Conservation (phyloP, 2,329 filamentous ascomycete genomes). For the Neospermospora avenae region DNA sequence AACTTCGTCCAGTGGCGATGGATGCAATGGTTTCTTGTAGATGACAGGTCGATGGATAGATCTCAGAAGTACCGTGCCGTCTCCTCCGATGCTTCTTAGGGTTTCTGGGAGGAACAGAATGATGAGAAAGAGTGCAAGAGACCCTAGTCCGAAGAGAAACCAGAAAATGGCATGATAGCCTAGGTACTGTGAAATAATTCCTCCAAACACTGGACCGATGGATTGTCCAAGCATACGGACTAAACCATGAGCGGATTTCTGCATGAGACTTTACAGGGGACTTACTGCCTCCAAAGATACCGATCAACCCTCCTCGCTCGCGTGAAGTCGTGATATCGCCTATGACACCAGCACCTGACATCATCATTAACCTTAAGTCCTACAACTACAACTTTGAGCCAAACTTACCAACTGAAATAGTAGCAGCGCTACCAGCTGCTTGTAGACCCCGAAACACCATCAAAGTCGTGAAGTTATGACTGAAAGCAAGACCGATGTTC, state of each 20-base stretch:
- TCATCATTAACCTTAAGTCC: neutral
- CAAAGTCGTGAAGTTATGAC: constrained; percentile 41
- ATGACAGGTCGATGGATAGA: constrained; percentile 42
- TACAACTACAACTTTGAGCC: no score
- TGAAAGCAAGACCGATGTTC: constrained; percentile 45
- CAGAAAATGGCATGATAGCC: constrained; percentile 41
- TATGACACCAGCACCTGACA: constrained; percentile 39
- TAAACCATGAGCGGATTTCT: constrained; percentile 18
- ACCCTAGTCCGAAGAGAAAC: constrained; percentile 40
- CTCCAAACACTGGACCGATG: constrained; percentile 44
- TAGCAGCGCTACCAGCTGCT: constrained; percentile 46
- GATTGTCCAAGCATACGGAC: constrained; percentile 43
- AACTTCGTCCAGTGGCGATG: neutral
- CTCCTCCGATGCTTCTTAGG: constrained; percentile 38
- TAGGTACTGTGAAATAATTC: constrained; percentile 35
- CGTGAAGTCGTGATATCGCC: constrained; percentile 38
- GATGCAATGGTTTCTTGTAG: constrained; percentile 29
- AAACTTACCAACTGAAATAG: constrained; percentile 43
- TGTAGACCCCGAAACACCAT: constrained; percentile 47
- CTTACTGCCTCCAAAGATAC: constrained; percentile 39
- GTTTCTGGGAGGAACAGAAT: constrained; percentile 43
- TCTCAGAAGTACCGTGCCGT: constrained; percentile 38
- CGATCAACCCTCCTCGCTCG: constrained; percentile 40
- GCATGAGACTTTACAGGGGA: neutral
- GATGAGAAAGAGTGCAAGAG: constrained; percentile 38